phyloP scores from a whole-genome alignment of 164 flowering plant genomes.

The Dillenia suffruticosa region DNA sequence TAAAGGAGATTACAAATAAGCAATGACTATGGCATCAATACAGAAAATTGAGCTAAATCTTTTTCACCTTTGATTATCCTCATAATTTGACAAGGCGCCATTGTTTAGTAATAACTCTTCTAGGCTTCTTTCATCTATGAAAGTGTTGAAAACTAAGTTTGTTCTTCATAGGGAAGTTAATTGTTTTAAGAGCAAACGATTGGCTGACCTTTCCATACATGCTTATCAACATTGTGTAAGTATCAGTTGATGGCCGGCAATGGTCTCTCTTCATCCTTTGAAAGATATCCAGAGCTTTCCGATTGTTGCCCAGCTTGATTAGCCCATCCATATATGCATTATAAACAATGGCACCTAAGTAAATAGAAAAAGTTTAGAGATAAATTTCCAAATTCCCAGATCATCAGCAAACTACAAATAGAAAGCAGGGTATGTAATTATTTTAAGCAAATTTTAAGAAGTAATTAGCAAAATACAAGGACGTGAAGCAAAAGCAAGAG shows the following conservation, averaged over 20 bases:
- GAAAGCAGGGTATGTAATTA: neutral
- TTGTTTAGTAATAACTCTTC: too few species aligned
- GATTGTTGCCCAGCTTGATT: conserved; percentile 50
- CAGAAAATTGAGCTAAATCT: too few species aligned
- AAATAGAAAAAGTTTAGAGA: conserved; percentile 2
- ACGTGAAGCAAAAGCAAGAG: too few species aligned
- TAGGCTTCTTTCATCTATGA: too few species aligned
- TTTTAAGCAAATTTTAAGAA: too few species aligned
- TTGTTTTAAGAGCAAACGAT: neutral
- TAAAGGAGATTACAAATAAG: neutral
- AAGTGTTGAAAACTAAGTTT: too few species aligned
- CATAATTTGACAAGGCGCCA: too few species aligned
- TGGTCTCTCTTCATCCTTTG: conserved; percentile 73
- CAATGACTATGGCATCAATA: neutral
- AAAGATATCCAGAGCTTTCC: conserved; percentile 63
- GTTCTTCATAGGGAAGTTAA: too few species aligned
- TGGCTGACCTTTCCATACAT: conserved; percentile 68
- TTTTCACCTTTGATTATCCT: too few species aligned
- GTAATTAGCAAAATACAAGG: too few species aligned
- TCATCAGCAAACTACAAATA: neutral
- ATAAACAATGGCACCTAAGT: conserved; percentile 68
- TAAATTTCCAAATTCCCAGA: conserved; percentile 3
- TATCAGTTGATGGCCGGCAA: conserved; percentile 66
- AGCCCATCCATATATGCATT: conserved; percentile 84
- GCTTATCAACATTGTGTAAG: conserved; percentile 85